Evolutionary conservation across 331 rosid genomes (phyloP), one percentile per base, ranked within the genome.

Genomic region (Ulmus americana): DNA sequence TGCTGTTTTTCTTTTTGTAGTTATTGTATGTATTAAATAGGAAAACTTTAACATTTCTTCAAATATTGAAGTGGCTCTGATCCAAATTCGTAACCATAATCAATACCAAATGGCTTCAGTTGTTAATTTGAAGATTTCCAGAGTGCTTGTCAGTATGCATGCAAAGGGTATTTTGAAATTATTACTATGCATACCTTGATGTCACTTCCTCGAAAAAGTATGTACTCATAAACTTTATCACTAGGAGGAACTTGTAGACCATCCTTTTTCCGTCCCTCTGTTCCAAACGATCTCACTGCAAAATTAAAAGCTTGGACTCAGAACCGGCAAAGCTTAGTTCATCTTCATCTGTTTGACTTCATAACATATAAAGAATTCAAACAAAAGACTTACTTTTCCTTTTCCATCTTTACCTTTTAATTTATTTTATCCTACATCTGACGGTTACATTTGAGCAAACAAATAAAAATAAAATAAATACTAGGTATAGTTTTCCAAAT

Each of bases 241-340:
- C 95, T 81, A 0, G 97, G 94, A 20, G 83, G 94, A 65, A 92
- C 71, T 68, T 86, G 94, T 8, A 76, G 86, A 13, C 95, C 96
- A 59, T 92, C 97, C 73, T 85, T 91, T 64, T 91, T 92, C 79
- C 97, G 80, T 73, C 97, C 97, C 82, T 92, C 97, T 12, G 97
- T 88, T 74, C 97, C 97, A 70, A 87, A 90, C 20, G 95, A 76
- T 22, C 74, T 59, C 10, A 76, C 81, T 76, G 72, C 69, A 72
- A 39, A 11, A 39, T 58, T 58, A 13, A 58, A 40, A 39, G 40
- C 40, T 5, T 64, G 9, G 10, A 44, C 5, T 42, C 47, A 46
- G 43, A 47, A 8, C 18, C n/a, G 11, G 22, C 44, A 28, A 28
- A 28, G 35, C 35, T 28, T 28, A 28, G 35, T 28, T 28, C 35